These are phyloP conservation scores for Ogataea populi-albae DNA, from an alignment of 805 yeast species.

Conservation along the genomic window DNA sequence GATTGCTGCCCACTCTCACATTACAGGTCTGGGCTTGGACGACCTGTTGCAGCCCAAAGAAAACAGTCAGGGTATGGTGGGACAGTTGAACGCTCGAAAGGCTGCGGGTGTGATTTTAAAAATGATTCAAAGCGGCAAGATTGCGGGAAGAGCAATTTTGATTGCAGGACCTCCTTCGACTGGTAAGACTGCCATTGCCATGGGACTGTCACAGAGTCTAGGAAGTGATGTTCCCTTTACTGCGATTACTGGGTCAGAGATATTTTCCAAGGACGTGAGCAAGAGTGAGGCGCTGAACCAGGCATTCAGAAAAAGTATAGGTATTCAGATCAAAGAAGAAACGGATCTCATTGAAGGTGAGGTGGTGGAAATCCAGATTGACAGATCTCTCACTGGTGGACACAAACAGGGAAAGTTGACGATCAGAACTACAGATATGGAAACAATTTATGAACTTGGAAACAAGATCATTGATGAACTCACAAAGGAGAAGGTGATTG, in stretches of 20 bases:
- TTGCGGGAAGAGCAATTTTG: constrained; percentile 94
- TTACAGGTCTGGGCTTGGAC: constrained; percentile 90
- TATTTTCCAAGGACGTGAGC: constrained; percentile 93
- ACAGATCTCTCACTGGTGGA: constrained; percentile 88
- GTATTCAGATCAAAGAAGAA: constrained; percentile 92
- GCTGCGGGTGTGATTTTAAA: constrained; percentile 96
- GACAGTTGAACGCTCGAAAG: constrained; percentile 72
- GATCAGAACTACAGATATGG: constrained; percentile 81
- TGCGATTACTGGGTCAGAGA: constrained; percentile 93
- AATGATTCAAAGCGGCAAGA: constrained; percentile 83
- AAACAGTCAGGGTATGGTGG: constrained; percentile 86
- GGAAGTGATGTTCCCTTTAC: constrained; percentile 98
- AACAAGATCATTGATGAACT: constrained; percentile 70
- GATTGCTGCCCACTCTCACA: constrained; percentile 92
- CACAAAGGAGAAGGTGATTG: constrained; percentile 89
- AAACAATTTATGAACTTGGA: constrained; percentile 71
- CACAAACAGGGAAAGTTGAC: constrained; percentile 78
- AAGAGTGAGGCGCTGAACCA: constrained; percentile 97
- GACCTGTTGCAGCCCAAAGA: constrained; percentile 82
- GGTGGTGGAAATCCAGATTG: constrained; percentile 93
- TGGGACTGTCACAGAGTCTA: constrained; percentile 92
- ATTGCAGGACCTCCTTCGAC: constrained; percentile 98
- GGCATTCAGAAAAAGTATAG: constrained; percentile 93
- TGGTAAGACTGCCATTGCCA: constrained; percentile 95
- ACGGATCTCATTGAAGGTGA: constrained; percentile 98